Base-by-base conservation (phyloP, 2,329 filamentous ascomycete genomes). In the Westerdykella ornata region DNA sequence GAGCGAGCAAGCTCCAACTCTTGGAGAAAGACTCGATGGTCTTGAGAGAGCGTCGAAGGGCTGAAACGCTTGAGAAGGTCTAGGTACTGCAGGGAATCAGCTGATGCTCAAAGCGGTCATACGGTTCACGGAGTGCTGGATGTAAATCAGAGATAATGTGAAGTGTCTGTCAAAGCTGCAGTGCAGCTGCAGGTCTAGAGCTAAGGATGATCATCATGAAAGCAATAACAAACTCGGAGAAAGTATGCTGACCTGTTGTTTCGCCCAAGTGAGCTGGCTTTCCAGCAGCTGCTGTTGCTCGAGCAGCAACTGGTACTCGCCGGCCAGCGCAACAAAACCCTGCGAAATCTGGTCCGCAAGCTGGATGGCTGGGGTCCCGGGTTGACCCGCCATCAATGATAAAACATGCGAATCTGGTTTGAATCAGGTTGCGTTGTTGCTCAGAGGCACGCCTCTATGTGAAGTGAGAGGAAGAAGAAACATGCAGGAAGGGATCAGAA, bases 111-210 rank as follows among this genome's bases (percentile, higher is more conserved):
- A 28, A 29, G 16, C 11, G 16, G 14, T 2, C 8, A 26, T 2
- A 26, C 22, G 38, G n/a, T 32, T 11, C 26, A 32, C 18, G 18
- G 33, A 32, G 28, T 33, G 29, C 43, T 12, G 43, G 15, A 34
- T 42, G 41, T 39, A 37, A 38, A 47, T 70, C 67, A 71, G 68
- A 62, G 58, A 63, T 63, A 59, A 60, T 63, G 64, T 69, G 59
- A 66, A 66, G 62, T 60, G 52, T 69, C 69, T 67, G 58, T 68
- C 70, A 72, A 52, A 48, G 66, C 64, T 58, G 65, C 64, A 41
- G 51, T 52, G 59, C 65, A 65, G 62, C 69, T 74, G 62, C 67
- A 73, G 70, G 65, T 73, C 70, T 72, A 73, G 69, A 73, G 70
- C 70, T 73, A 72, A 72, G 54, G 43, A 53, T 61, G 51, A 59